A percentile compares a stretch with the other conserved stretches of the same genome.
phyloP scores from a whole-genome alignment of 805 yeast species.

The Candida tammaniensis region DNA sequence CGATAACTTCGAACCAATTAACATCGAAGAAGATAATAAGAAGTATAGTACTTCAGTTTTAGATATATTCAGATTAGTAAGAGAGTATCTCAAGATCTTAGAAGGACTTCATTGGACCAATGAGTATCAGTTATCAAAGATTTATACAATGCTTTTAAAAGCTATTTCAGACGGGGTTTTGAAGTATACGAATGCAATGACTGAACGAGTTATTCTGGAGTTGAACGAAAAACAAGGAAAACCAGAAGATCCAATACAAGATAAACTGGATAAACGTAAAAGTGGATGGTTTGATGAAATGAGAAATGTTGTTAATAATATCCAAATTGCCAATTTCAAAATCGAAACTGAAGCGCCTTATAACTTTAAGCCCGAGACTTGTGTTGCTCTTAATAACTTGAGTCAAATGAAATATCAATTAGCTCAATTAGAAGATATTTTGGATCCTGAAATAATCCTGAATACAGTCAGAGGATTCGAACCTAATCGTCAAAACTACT shows the following conservation, averaged over 20 bases:
- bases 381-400: conserved; percentile 74
- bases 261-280: conserved; percentile 17
- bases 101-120: conserved; percentile 64
- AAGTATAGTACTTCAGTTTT: conserved; percentile 59
- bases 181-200: conserved; percentile 42
- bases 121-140: conserved; percentile 56
- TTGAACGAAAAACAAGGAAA: conserved; percentile 29
- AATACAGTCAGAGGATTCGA: conserved; percentile 33
- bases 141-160: conserved; percentile 59
- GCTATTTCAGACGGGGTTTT: conserved; percentile 61
- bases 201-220: conserved; percentile 40
- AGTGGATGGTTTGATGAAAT: conserved; percentile 51
- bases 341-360: conserved; percentile 45
- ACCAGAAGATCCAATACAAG: conserved; percentile 13
- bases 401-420: conserved; percentile 48
- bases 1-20: conserved; percentile 58
- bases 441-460: conserved; percentile 60
- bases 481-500: conserved; percentile 26
- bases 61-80: conserved; percentile 64
- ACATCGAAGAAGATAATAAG: conserved; percentile 36
- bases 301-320: conserved; percentile 46
- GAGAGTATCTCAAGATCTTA: conserved; percentile 56
- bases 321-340: conserved; percentile 33
- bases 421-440: conserved; percentile 49
- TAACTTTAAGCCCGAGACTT: conserved; percentile 57